Evolutionary conservation across 306 rosid species (phyloP).

Genomic region (Senna siamea): DNA sequence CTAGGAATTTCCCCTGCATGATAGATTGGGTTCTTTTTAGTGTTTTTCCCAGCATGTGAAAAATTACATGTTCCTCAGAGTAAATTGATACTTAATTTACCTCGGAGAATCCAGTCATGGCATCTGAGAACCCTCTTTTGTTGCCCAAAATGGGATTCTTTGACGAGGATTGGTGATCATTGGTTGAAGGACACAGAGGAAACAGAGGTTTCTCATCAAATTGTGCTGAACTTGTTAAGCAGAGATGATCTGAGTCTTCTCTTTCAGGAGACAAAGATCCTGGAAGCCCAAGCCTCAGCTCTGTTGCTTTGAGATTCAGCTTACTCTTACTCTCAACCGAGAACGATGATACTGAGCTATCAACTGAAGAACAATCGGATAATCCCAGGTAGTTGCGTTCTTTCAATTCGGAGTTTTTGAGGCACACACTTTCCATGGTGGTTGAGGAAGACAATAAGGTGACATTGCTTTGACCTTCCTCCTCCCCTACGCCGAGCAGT

Average conservation of each 20-base stretch:
- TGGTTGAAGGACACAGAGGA: slow-evolving; percentile 63
- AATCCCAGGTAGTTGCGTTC: slow-evolving; percentile 85
- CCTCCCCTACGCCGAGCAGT: slow-evolving; percentile 58
- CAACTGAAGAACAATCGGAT: slow-evolving; percentile 70
- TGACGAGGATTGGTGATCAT: slow-evolving; percentile 54
- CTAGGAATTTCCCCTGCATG: slow-evolving; percentile 64
- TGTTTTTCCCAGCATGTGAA: slow-evolving; percentile 11
- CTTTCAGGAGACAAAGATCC: slow-evolving; percentile 84
- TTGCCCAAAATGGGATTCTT: slow-evolving; percentile 68
- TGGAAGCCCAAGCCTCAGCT: slow-evolving; percentile 86
- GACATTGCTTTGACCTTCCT: slow-evolving; percentile 66
- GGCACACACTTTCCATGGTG: slow-evolving; percentile 56
- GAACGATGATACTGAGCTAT: slow-evolving; percentile 58
- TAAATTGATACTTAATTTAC: slow-evolving; percentile 53
- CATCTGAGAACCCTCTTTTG: slow-evolving; percentile 90
- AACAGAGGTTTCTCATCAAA: slow-evolving; percentile 72
- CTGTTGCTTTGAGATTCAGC: slow-evolving; percentile 86
- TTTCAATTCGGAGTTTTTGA: slow-evolving; percentile 53
- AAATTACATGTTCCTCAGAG: slow-evolving; percentile 26
- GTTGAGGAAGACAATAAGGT: slow-evolving; percentile 61
- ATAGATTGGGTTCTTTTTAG: slow-evolving; percentile 30
- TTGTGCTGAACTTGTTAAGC: slow-evolving; percentile 56
- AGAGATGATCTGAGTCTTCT: slow-evolving; percentile 44
- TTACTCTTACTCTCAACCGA: slow-evolving; percentile 51
- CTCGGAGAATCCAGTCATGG: slow-evolving; percentile 75